Base-by-base conservation (phyloP, 441 rosid species). In the Jatropha multifida region DNA sequence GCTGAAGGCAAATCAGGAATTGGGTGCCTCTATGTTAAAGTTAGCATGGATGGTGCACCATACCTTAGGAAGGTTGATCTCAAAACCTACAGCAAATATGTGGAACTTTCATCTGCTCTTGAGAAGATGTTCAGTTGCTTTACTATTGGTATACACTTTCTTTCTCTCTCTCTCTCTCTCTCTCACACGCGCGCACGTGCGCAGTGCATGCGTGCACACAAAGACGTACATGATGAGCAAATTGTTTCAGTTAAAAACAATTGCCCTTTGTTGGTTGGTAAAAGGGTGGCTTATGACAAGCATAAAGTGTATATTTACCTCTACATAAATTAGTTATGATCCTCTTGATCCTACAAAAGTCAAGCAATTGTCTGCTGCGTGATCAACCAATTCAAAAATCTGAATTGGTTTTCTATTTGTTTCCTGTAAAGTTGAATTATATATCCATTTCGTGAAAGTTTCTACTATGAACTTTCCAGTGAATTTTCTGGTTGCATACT, bases 21-120 rank as follows among this genome's bases (percentile, higher is more conserved):
- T 20, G 88, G 85, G 11, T 82, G 87, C 73, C 81, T 88, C 37
- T 88, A 86, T 42, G 85, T 88, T 7, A 88, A 88, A 76, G 89
- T 88, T 32, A 85, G 92, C 83, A 79, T 88, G 92, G 92, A 88
- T 56, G 90, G 92, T 26, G 92, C 92, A 40, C 92, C 92, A 7
- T 88, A 88, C 66, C 80, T 88, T 64, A 80, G 92, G 83, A 88
- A 88, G 81, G 83, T 88, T 52, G 88, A 88, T 66, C 88, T 88
- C 69, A 81, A 81, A 70, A 84, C 76, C 73, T 86, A 80, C 74
- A 42, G 56, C 81, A 85, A 79, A 78, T 88, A 88, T 52, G 44
- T 42, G 38, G 88, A 85, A 68, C 86, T 88, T 67, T 88, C 88
- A 10, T 80, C 85, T 23, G 85, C 86, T 71, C 92, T 88, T 23